Evolutionary conservation across 2,329 filamentous ascomycete genomes (phyloP), one percentile per base, ranked within the genome.

Genomic region (Paracamarosporium sp.): DNA sequence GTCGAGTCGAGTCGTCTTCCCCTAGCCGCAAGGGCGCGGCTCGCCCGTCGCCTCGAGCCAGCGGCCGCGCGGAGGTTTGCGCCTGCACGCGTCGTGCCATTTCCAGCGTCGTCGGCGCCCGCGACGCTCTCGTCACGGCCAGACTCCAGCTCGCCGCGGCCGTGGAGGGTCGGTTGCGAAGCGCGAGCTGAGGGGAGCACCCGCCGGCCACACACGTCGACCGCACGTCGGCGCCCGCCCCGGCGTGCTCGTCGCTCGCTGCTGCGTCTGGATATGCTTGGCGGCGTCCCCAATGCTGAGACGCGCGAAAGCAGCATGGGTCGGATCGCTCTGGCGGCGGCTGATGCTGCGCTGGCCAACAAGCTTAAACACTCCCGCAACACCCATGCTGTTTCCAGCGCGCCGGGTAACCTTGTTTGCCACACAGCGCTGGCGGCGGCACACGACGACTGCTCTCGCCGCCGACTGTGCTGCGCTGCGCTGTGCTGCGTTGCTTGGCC

Each of bases 351-450:
- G 53, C 59, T 64, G 60, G 60, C 65, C 64, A 63, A 61, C 64
- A 59, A 65, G 63, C 63, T 56, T 53, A 63, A 57, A 58, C 56
- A 53, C 50, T 61, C 61, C 63, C 53, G 55, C 59, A 43, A 45
- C 51, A 60, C 47, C 66, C 68, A 66, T 68, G 64, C 57, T 55
- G 48, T 58, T 65, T 57, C 60, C 68, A 64, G 46, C 61, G 62
- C 61, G 38, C 65, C 64, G 70, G 70, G 33, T 55, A 62, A 58
- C 56, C 50, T 60, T 60, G n/a, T 25, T 61, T 60, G 56, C 44
- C 53, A 55, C 47, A 43, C 36, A 43, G 35, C 38, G 41, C 25
- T 52, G 47, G 35, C 30, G 45, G n/a, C 22, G 24, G 38, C 47
- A 6, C 33, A 28, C 24, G 24, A 30, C 41, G 41, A 30, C 30